Conservation (phyloP, 306 rosid genomes). For the Pterocarpus santalinus region DNA sequence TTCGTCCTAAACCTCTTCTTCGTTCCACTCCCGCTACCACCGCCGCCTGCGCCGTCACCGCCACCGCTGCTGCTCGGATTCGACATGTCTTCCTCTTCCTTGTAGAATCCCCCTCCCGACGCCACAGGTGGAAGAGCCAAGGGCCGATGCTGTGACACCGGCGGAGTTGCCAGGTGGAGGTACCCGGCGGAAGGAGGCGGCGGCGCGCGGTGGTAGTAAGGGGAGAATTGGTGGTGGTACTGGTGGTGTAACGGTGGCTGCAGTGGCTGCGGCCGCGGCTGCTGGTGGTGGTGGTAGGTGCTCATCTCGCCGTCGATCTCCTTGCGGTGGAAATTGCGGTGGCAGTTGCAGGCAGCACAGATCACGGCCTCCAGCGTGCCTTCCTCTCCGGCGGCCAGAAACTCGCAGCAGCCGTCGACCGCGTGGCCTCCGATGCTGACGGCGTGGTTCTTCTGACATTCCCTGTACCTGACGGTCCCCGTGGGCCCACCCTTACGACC, state of each 20-base stretch:
- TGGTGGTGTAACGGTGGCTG: constrained; percentile 37
- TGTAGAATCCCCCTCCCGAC: constrained; percentile 54
- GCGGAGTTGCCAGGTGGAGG: constrained; percentile 50
- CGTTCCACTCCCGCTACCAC: constrained; percentile 52
- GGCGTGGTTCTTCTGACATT: constrained; percentile 91
- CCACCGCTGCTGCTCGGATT: constrained; percentile 88
- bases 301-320: constrained; percentile 53
- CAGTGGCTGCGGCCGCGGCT: neutral
- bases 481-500: constrained; percentile 42
- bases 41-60: constrained; percentile 60
- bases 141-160: constrained; percentile 55
- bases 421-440: constrained; percentile 74
- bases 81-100: constrained; percentile 75
- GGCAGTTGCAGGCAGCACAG: constrained; percentile 95
- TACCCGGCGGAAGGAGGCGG: constrained; percentile 58
- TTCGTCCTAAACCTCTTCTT: constrained; percentile 79
- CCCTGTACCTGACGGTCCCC: constrained; percentile 59
- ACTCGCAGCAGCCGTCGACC: constrained; percentile 90
- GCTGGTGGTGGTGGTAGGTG: constrained; percentile 34
- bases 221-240: constrained; percentile 53
- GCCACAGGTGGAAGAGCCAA: constrained; percentile 63
- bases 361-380: constrained; percentile 79
- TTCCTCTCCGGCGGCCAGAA: constrained; percentile 77
- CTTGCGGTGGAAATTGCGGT: constrained; percentile 90
- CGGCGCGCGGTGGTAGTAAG: constrained; percentile 61